phyloP scores from a whole-genome alignment of 352 stramenopile genomes.

The Globisporangium emineosum region DNA sequence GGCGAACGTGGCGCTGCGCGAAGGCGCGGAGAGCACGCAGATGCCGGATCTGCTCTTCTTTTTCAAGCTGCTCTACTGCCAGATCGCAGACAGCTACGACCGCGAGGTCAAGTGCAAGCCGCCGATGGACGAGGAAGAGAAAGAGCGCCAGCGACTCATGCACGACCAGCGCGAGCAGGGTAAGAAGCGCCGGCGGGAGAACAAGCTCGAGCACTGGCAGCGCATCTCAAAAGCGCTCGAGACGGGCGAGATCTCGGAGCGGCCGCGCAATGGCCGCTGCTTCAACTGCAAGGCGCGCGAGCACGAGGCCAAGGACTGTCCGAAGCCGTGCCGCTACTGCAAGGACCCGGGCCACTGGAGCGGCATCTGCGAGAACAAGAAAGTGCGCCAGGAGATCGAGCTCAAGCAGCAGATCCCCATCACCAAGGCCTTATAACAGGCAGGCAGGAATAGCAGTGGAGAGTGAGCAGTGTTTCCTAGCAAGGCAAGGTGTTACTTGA shows the following conservation, averaged over 20 bases:
- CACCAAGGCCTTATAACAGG: slow-evolving; percentile 58
- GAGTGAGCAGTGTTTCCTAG: no score
- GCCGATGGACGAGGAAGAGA: slow-evolving; percentile 80
- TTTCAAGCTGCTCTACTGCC: slow-evolving; percentile 72
- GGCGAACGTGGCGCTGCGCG: slow-evolving; percentile 29
- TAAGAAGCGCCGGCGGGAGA: slow-evolving; percentile 65
- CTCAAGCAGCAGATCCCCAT: slow-evolving; percentile 44
- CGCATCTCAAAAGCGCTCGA: slow-evolving; percentile 46
- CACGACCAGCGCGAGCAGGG: slow-evolving; percentile 42
- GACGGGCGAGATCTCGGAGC: slow-evolving; percentile 40
- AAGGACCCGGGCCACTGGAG: slow-evolving; percentile 74
- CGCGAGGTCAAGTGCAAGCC: slow-evolving; percentile 52
- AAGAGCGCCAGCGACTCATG: slow-evolving; percentile 70
- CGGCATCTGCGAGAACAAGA: slow-evolving; percentile 67
- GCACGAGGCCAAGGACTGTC: slow-evolving; percentile 76
- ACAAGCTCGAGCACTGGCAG: slow-evolving; percentile 57
- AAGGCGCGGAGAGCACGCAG: slow-evolving; percentile 31
- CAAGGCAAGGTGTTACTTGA: no score
- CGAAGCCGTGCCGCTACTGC: slow-evolving; percentile 78
- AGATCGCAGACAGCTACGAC: slow-evolving; percentile 67
- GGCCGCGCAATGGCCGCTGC: slow-evolving; percentile 59
- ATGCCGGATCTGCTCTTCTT: slow-evolving; percentile 79
- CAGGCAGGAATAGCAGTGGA: no score
- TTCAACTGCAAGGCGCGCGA: slow-evolving; percentile 85
- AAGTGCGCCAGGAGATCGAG: slow-evolving; percentile 43